Conservation (phyloP, 1,284 basidiomycete species). For the Coniferiporia weirii region DNA sequence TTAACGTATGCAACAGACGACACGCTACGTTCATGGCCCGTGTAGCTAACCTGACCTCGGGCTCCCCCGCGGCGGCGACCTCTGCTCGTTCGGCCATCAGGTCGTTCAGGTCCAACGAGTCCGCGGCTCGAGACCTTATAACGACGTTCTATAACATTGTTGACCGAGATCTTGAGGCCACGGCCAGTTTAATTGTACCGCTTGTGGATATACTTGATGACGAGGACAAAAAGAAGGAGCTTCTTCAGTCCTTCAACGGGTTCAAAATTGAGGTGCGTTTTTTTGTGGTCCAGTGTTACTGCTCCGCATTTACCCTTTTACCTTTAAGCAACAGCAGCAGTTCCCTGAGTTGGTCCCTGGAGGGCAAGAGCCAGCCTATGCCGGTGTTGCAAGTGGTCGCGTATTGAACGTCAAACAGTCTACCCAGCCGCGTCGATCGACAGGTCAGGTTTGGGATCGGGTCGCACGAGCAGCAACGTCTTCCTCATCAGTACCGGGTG, state of each 20-base stretch:
- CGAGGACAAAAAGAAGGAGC: conserved; percentile 75
- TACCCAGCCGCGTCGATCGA: conserved; percentile 49
- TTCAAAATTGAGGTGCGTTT: conserved; percentile 74
- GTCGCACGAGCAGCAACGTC: conserved; percentile 81
- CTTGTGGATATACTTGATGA: conserved; percentile 82
- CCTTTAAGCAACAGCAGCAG: conserved; percentile 66
- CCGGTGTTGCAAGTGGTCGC: conserved; percentile 74
- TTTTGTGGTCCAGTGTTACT: background rate
- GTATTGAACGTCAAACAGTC: conserved; percentile 81
- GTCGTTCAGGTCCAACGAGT: conserved; percentile 76
- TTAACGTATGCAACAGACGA: conserved; percentile 39
- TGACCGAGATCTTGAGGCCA: conserved; percentile 72
- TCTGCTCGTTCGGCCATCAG: conserved; percentile 80
- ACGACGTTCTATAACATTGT: conserved; percentile 84
- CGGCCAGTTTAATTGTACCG: conserved; percentile 71
- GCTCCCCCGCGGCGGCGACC: conserved; percentile 67
- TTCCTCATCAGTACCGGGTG: conserved; percentile 35
- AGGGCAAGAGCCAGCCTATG: conserved; percentile 59
- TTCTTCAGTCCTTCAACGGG: conserved; percentile 76
- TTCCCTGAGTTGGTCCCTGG: conserved; percentile 75
- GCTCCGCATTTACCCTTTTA: background rate
- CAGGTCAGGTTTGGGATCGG: conserved; percentile 76
- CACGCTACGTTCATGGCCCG: conserved; percentile 68
- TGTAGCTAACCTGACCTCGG: conserved; percentile 61
- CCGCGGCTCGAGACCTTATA: conserved; percentile 78